Evolutionary conservation across 2,329 filamentous ascomycete species (phyloP).

Genomic region (Alternaria gaisen): DNA sequence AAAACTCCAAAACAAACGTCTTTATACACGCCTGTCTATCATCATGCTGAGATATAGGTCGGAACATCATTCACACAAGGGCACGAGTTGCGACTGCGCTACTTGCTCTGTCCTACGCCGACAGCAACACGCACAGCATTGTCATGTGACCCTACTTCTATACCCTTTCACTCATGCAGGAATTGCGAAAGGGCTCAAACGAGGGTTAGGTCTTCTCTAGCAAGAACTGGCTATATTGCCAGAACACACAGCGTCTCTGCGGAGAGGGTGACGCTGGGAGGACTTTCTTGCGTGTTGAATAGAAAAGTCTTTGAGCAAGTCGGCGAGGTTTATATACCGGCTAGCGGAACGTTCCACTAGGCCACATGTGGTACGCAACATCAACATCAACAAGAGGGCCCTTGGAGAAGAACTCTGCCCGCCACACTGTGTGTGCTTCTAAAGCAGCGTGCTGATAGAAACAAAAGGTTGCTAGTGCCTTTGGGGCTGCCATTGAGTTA

Average conservation of each 20-base stretch:
- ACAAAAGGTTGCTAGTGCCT: neutral
- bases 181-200: slow-evolving; percentile 50
- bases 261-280: slow-evolving; percentile 40
- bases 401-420: neutral
- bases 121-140: slow-evolving; percentile 9
- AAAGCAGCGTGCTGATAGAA: neutral
- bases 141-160: slow-evolving; percentile 42
- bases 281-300: slow-evolving; percentile 45
- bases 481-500: neutral
- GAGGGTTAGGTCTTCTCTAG: slow-evolving; percentile 46
- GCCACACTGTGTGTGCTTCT: neutral
- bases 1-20: too few species aligned
- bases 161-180: slow-evolving; percentile 44
- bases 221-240: slow-evolving; percentile 44
- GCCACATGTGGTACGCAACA: neutral
- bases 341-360: neutral
- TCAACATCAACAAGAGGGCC: neutral
- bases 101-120: neutral
- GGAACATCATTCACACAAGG: neutral
- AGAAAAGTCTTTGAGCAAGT: slow-evolving; percentile 13
- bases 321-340: slow-evolving; percentile 7
- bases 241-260: slow-evolving; percentile 47
- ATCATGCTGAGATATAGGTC: neutral
- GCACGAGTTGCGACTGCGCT: neutral
- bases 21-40: too few species aligned